A percentile compares a stretch with the other conserved stretches of the same genome.
Conservation (phyloP, 1,284 basidiomycete species). For the Apiotrichum siamense region DNA sequence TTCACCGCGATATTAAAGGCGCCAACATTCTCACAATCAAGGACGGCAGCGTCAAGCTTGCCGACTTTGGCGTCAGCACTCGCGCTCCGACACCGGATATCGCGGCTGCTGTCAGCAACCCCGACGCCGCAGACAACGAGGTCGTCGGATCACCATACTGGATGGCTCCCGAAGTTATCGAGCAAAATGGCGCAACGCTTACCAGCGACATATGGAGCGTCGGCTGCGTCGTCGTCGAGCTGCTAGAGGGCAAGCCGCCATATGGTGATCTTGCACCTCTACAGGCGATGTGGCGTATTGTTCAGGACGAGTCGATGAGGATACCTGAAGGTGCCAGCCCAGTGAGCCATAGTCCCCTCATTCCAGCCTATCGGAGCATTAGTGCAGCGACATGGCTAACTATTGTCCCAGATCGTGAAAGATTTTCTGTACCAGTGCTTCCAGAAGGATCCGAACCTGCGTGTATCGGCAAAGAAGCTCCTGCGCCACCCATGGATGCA, state of each 20-base stretch:
- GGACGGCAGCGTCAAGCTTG: conserved; percentile 91
- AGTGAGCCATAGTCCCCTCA: conserved; percentile 29
- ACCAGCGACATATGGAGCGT: conserved; percentile 97
- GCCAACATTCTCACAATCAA: conserved; percentile 98
- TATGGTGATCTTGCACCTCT: conserved; percentile 94
- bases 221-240: conserved; percentile 92
- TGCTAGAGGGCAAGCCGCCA: conserved; percentile 91
- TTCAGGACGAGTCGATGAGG: conserved; percentile 93
- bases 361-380: background rate
- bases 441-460: conserved; percentile 92
- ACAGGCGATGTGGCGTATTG: conserved; percentile 96
- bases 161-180: conserved; percentile 99
- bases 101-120: conserved; percentile 9
- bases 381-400: background rate
- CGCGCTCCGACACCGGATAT: conserved; percentile 44
- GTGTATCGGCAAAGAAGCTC: conserved; percentile 88
- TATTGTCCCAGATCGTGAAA: conserved; percentile 63
- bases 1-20: conserved; percentile 97
- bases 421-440: conserved; percentile 97
- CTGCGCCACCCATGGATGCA: conserved; percentile 94
- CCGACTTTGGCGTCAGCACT: conserved; percentile 85
- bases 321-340: conserved; percentile 87
- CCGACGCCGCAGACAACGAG: conserved; percentile 57
- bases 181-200: conserved; percentile 92
- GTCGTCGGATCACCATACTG: conserved; percentile 97